A percentile compares a stretch with the other conserved stretches of the same genome.
Conservation (phyloP, 441 rosid genomes). For the Daphne laureola region DNA sequence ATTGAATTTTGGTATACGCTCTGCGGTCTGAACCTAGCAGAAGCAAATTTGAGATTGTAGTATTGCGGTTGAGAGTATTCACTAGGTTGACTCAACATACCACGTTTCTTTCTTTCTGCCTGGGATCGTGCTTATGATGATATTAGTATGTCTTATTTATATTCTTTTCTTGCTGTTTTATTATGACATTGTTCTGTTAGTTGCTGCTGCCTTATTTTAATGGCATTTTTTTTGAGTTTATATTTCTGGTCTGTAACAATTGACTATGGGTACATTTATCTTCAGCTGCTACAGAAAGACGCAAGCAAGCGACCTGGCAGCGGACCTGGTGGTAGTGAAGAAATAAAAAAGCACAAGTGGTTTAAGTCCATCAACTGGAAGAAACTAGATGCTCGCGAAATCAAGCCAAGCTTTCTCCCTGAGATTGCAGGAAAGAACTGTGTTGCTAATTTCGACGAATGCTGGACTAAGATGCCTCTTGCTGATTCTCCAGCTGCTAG, state of each 20-base stretch:
- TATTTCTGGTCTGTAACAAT: constrained; percentile 9
- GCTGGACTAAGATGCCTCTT: constrained; percentile 84
- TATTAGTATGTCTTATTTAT: not conserved
- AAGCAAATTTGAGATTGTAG: no score
- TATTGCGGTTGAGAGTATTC: no score
- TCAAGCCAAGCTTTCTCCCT: constrained; percentile 75
- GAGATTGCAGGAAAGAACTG: constrained; percentile 72
- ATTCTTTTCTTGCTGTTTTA: not conserved
- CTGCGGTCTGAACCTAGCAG: no score
- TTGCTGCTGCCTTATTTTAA: not conserved
- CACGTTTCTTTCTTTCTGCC: not conserved
- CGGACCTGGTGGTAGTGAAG: constrained; percentile 62
- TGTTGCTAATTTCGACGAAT: constrained; percentile 76
- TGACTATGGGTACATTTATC: not conserved
- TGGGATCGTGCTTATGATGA: not conserved
- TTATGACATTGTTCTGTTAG: not conserved
- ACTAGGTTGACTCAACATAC: no score
- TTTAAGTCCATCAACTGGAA: constrained; percentile 80
- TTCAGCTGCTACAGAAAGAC: constrained; percentile 80
- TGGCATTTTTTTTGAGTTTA: not conserved
- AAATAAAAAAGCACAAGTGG: constrained; percentile 80
- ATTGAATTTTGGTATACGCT: no score
- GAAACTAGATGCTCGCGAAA: constrained; percentile 63
- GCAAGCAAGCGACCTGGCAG: constrained; percentile 68
- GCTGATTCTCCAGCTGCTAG: constrained; percentile 75